These are phyloP conservation scores for Taphrina deformans DNA, from an alignment of 1,139 yeast species.

Conservation along the genomic window DNA sequence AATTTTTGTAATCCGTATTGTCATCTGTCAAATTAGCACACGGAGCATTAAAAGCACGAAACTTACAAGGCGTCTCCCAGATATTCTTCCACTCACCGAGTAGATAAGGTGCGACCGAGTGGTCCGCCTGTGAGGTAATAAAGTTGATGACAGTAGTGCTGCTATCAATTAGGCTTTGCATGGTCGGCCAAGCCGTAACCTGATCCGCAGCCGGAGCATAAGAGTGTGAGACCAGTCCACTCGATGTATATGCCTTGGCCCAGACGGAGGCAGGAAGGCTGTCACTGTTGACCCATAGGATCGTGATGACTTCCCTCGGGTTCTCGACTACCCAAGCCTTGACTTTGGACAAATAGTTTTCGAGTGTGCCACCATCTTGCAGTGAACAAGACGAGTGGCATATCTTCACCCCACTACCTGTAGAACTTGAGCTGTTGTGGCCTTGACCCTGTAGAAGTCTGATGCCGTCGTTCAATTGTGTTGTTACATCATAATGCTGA, in stretches of 20 bases:
- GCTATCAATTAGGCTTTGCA: conserved; percentile 13
- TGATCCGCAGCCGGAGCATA: conserved; percentile 17
- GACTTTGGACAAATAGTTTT: conserved; percentile 25
- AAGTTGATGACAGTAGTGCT: conserved; percentile 27
- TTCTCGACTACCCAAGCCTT: conserved; percentile 17
- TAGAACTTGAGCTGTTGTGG: conserved; percentile 10
- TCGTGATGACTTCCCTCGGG: conserved; percentile 27
- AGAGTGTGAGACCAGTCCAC: conserved; percentile 9
- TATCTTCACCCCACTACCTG: conserved; percentile 10
- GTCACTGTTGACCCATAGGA: conserved; percentile 32
- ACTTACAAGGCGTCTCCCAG: conserved; percentile 29
- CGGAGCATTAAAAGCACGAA: not conserved
- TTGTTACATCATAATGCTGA: conserved; percentile 23
- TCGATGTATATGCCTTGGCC: conserved; percentile 26
- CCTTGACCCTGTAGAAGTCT: conserved; percentile 30
- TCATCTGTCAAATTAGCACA: not conserved
- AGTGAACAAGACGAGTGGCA: conserved; percentile 33
- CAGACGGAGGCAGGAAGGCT: conserved; percentile 15
- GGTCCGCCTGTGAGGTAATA: conserved; percentile 17
- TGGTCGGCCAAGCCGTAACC: conserved; percentile 23
- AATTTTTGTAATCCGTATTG: conserved; percentile 10
- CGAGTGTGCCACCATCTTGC: conserved; percentile 33
- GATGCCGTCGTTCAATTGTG: conserved; percentile 30
- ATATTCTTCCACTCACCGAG: conserved; percentile 24
- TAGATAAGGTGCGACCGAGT: conserved; percentile 11